Evolutionary conservation across 2,329 filamentous ascomycete genomes (phyloP).

Genomic region (Fusarium zealandicum): DNA sequence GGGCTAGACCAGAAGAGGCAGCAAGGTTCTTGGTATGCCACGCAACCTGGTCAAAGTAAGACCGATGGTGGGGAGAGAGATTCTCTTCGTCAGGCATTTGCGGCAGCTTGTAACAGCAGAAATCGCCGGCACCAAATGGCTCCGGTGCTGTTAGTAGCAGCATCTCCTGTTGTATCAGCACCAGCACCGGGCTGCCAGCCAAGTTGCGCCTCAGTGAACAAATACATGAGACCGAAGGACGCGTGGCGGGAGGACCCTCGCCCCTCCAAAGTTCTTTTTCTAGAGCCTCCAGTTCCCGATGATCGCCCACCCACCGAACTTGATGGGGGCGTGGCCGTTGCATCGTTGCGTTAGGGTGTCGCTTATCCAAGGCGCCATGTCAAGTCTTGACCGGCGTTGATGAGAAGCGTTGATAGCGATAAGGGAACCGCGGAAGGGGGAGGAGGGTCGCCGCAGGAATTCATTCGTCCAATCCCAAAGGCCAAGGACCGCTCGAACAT

Average conservation of each 20-base stretch:
- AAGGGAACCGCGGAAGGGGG: slow-evolving; percentile 16
- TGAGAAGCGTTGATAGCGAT: slow-evolving; percentile 15
- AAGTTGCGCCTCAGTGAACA: slow-evolving; percentile 1
- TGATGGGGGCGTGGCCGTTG: slow-evolving; percentile 21
- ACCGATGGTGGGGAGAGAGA: slow-evolving; percentile 21
- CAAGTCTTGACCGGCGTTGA: slow-evolving; percentile 3
- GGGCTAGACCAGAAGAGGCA: slow-evolving; percentile 21
- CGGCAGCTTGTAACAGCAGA: slow-evolving; percentile 19
- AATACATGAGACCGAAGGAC: slow-evolving; percentile 30
- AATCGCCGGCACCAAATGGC: slow-evolving; percentile 14
- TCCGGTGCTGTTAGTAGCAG: slow-evolving; percentile 15
- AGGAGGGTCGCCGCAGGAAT: slow-evolving; percentile 22
- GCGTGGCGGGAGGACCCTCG: slow-evolving; percentile 38
- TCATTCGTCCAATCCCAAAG: slow-evolving; percentile 29
- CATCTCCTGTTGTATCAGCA: slow-evolving; percentile 5
- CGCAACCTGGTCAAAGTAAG: slow-evolving; percentile 5
- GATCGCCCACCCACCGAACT: slow-evolving; percentile 16
- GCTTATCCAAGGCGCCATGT: slow-evolving; percentile 9
- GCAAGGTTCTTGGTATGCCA: slow-evolving; percentile 11
- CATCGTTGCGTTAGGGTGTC: slow-evolving; percentile 4
- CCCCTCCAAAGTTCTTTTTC: slow-evolving; percentile 2
- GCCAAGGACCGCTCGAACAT: background rate
- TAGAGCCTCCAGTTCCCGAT: slow-evolving; percentile 1
- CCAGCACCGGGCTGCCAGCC: slow-evolving; percentile 4
- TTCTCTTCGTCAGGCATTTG: slow-evolving; percentile 14